Percentiles rank a stretch among this genome's conserved stretches.
Conservation (phyloP, 768 basidiomycete species). For the Termitomyces titanicus region DNA sequence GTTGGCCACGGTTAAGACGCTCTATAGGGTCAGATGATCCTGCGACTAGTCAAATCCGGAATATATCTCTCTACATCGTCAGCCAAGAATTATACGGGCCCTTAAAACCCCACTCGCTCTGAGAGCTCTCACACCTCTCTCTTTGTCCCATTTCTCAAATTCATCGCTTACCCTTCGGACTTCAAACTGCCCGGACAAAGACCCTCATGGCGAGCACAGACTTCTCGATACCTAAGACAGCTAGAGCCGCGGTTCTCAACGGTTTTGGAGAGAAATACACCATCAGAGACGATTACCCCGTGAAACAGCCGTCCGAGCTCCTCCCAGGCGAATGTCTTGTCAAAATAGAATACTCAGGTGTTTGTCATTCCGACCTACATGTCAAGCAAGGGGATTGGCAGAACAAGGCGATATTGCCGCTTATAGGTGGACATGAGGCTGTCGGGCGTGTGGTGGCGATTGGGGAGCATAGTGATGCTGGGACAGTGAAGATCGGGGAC, state of each 20-base stretch:
- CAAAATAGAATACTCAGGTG: slow-evolving; percentile 59
- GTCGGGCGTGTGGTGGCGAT: slow-evolving; percentile 78
- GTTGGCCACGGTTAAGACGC: no score
- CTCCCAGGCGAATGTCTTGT: slow-evolving; percentile 65
- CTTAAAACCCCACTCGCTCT: no score
- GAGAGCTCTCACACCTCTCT: no score
- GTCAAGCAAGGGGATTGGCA: slow-evolving; percentile 60
- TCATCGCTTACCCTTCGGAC: neutral
- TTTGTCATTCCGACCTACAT: slow-evolving; percentile 77
- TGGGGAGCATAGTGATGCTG: slow-evolving; percentile 47
- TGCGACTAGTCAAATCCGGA: neutral
- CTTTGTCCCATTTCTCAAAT: neutral
- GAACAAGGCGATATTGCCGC: slow-evolving; percentile 42
- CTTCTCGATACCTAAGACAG: slow-evolving; percentile 29
- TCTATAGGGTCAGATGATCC: no score
- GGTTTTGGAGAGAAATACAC: slow-evolving; percentile 25
- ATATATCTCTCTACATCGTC: neutral
- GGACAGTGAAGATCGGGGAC: slow-evolving; percentile 63
- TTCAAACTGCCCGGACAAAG: neutral
- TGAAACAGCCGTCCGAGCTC: slow-evolving; percentile 53
- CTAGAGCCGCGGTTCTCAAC: slow-evolving; percentile 34
- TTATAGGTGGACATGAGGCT: slow-evolving; percentile 80
- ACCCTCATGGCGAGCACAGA: neutral
- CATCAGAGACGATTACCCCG: slow-evolving; percentile 43
- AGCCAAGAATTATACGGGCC: neutral